Percentiles rank a stretch among this genome's conserved stretches.
Conservation (phyloP, 2,329 filamentous ascomycete species). For the Dactylellina sp. region DNA sequence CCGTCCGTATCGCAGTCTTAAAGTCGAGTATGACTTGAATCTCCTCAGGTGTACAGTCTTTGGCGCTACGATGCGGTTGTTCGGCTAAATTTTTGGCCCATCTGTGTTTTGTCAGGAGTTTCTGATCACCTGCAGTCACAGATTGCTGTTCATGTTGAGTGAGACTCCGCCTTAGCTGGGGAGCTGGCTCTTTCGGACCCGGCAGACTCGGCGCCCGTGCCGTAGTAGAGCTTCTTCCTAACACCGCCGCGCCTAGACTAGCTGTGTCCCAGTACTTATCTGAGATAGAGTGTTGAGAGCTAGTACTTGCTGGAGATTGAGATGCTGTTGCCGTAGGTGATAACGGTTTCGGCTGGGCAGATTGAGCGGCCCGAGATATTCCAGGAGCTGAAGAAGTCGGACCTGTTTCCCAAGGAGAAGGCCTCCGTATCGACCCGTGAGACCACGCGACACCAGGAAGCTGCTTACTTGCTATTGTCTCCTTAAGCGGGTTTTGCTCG, state of each 20-base stretch:
- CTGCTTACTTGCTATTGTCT: neutral
- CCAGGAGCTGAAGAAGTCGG: neutral
- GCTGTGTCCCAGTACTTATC: too few relatives aligned
- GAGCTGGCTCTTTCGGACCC: too few relatives aligned
- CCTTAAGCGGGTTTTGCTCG: neutral
- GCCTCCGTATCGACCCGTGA: slow-evolving; percentile 9
- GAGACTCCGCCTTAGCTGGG: too few relatives aligned
- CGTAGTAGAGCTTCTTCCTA: too few relatives aligned
- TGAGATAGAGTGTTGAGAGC: too few relatives aligned
- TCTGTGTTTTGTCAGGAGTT: neutral
- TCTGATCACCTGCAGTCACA: neutral
- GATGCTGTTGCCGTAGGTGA: too few relatives aligned
- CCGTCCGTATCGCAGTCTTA: slow-evolving; percentile 16
- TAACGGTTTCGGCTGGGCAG: neutral
- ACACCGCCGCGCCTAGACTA: too few relatives aligned
- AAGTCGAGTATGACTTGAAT: slow-evolving; percentile 8
- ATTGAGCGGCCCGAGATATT: neutral
- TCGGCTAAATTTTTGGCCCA: slow-evolving; percentile 4
- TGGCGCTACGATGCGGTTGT: neutral
- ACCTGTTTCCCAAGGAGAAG: slow-evolving; percentile 29
- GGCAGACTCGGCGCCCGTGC: too few relatives aligned
- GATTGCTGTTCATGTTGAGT: neutral
- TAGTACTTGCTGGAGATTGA: too few relatives aligned
- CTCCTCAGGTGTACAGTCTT: slow-evolving; percentile 12
- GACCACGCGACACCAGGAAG: neutral